A percentile compares a stretch with the other conserved stretches of the same genome.
Evolutionary conservation across 2,329 filamentous ascomycete genomes (phyloP).

Genomic region (Phialophora tarda): DNA sequence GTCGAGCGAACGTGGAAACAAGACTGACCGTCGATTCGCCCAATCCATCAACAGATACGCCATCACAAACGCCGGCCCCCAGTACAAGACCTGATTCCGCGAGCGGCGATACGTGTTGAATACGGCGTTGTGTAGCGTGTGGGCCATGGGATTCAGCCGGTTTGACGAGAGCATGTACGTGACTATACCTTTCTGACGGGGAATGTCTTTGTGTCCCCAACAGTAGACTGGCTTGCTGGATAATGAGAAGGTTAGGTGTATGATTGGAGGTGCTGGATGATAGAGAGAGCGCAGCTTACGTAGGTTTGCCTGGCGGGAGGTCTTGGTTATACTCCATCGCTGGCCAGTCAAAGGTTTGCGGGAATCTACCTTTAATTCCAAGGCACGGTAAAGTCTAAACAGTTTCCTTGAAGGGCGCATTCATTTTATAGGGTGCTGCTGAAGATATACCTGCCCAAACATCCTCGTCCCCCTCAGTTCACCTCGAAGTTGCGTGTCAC

Average conservation of each 20-base stretch:
- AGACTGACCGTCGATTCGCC: slow-evolving; percentile 57
- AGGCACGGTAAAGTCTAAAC: not conserved
- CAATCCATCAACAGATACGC: slow-evolving; percentile 86
- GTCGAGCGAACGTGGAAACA: not conserved
- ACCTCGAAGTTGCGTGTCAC: not conserved
- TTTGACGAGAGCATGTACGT: slow-evolving; percentile 82
- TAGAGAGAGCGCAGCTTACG: not conserved
- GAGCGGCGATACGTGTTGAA: slow-evolving; percentile 95
- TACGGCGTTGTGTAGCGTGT: slow-evolving; percentile 76
- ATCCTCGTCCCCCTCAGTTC: not conserved
- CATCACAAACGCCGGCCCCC: slow-evolving; percentile 75
- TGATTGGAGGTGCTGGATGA: not conserved
- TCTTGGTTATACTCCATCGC: slow-evolving; percentile 2
- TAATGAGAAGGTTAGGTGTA: not conserved
- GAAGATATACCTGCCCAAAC: not conserved
- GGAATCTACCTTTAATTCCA: no score
- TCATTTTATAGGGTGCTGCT: not conserved
- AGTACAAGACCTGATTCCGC: slow-evolving; percentile 84
- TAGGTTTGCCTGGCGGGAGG: not conserved
- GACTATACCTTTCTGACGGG: slow-evolving; percentile 64
- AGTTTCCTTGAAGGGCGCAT: not conserved
- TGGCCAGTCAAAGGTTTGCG: not conserved
- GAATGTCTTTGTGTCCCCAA: slow-evolving; percentile 40
- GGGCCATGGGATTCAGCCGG: slow-evolving; percentile 85
- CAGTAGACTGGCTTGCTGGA: slow-evolving; percentile 30